A percentile compares a stretch with the other conserved stretches of the same genome.
Evolutionary conservation across 495 filamentous ascomycete genomes (phyloP).

Genomic region (Talaromyces trachyspermus): DNA sequence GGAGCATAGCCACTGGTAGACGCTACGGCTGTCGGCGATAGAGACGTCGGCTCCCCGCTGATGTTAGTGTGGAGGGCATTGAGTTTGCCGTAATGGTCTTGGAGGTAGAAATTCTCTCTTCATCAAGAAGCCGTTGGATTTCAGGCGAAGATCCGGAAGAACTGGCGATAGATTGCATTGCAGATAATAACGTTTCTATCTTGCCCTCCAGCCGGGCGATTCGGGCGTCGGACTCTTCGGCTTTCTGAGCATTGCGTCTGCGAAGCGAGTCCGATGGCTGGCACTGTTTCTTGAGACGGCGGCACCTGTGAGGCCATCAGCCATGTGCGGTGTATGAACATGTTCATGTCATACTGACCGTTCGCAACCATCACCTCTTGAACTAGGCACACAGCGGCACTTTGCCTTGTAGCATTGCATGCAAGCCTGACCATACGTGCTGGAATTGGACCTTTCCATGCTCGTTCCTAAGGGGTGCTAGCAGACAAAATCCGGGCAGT

Average conservation of each 20-base stretch:
- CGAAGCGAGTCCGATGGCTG: slow-evolving; percentile 25
- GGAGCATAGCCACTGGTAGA: no score
- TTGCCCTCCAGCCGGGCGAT: slow-evolving; percentile 38
- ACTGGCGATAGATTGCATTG: slow-evolving; percentile 15
- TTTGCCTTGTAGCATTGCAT: slow-evolving; percentile 26
- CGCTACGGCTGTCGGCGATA: no score
- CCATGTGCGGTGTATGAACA: neutral
- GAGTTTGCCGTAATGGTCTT: neutral
- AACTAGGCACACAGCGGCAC: slow-evolving; percentile 20
- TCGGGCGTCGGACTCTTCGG: slow-evolving; percentile 33
- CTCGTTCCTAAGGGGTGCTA: no score
- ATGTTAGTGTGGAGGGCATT: neutral
- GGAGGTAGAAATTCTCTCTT: neutral
- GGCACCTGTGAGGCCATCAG: slow-evolving; percentile 30
- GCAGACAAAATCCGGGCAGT: no score
- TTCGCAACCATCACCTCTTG: slow-evolving; percentile 16
- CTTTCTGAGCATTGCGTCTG: slow-evolving; percentile 19
- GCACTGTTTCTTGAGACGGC: slow-evolving; percentile 34
- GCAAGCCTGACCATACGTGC: slow-evolving; percentile 23
- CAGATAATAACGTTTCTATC: slow-evolving; percentile 20
- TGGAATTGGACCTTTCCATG: no score
- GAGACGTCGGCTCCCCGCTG: slow-evolving; percentile 1
- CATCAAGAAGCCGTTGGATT: neutral
- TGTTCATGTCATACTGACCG: slow-evolving; percentile 9
- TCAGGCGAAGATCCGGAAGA: slow-evolving; percentile 1